Evolutionary conservation across 73 alveolate species (phyloP).

Genomic region (Paramecium biaurelia): DNA sequence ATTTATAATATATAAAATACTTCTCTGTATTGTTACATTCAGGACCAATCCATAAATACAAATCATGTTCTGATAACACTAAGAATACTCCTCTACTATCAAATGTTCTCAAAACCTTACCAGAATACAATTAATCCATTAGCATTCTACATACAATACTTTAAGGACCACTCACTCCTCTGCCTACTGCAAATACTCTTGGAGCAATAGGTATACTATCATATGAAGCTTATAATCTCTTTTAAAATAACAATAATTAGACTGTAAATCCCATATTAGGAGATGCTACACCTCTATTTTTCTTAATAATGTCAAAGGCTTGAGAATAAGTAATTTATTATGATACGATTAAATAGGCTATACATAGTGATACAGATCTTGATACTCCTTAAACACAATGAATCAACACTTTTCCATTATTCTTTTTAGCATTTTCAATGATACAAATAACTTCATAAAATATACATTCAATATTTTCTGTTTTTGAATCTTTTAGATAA

Average conservation of each 20-base stretch:
- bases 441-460: slow-evolving; percentile 78
- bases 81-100: slow-evolving; percentile 82
- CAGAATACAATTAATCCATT: slow-evolving; percentile 64
- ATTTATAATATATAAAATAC: slow-evolving; percentile 33
- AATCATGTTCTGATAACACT: slow-evolving; percentile 56
- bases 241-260: slow-evolving; percentile 73
- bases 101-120: slow-evolving; percentile 55
- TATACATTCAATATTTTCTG: slow-evolving; percentile 84
- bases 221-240: slow-evolving; percentile 71
- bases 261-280: slow-evolving; percentile 85
- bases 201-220: slow-evolving; percentile 71
- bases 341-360: slow-evolving; percentile 77
- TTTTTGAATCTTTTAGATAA: slow-evolving; percentile 78
- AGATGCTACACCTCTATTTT: slow-evolving; percentile 79
- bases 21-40: slow-evolving; percentile 64
- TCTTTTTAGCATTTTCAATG: slow-evolving; percentile 68
- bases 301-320: slow-evolving; percentile 71
- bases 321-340: slow-evolving; percentile 62
- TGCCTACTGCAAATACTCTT: slow-evolving; percentile 80
- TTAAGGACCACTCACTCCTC: slow-evolving; percentile 76
- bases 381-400: slow-evolving; percentile 93
- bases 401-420: slow-evolving; percentile 85
- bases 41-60: slow-evolving; percentile 73
- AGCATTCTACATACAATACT: slow-evolving; percentile 68
- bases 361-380: slow-evolving; percentile 80